Evolutionary conservation across 164 flowering plant species (phyloP).

Genomic region (Aristolochia californica): DNA sequence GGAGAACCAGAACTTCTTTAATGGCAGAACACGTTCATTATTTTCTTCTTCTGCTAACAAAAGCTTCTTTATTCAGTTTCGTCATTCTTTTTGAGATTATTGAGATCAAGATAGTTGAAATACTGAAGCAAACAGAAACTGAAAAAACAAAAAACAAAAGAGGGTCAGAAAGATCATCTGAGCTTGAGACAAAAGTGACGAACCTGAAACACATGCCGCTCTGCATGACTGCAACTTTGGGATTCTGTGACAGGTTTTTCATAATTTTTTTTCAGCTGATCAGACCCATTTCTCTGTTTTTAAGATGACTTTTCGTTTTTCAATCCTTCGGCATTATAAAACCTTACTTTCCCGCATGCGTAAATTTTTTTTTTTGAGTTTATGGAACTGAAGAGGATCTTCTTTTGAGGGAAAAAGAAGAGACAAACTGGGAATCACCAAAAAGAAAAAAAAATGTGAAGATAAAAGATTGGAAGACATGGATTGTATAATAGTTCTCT

Average conservation of each 20-base stretch:
- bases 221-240: slow-evolving; percentile 1
- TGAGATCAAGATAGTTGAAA: too few species aligned
- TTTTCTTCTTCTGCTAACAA: too few species aligned
- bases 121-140: too few species aligned
- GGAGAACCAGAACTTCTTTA: too few species aligned
- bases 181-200: background rate
- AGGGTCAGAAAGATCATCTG: too few species aligned
- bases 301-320: background rate
- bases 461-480: background rate
- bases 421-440: background rate
- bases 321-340: background rate
- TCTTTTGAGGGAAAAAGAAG: background rate
- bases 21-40: too few species aligned
- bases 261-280: background rate
- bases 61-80: too few species aligned
- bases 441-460: background rate
- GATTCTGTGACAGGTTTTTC: background rate
- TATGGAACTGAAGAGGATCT: background rate
- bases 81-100: too few species aligned
- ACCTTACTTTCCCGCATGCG: background rate
- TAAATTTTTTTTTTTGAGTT: background rate
- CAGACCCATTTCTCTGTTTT: background rate
- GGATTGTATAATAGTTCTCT: too few species aligned
- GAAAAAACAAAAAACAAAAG: too few species aligned
- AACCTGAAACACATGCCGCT: background rate